These are phyloP conservation scores for Candida ascalaphidarum DNA, from an alignment of 805 yeast genomes.

Conservation along the genomic window DNA sequence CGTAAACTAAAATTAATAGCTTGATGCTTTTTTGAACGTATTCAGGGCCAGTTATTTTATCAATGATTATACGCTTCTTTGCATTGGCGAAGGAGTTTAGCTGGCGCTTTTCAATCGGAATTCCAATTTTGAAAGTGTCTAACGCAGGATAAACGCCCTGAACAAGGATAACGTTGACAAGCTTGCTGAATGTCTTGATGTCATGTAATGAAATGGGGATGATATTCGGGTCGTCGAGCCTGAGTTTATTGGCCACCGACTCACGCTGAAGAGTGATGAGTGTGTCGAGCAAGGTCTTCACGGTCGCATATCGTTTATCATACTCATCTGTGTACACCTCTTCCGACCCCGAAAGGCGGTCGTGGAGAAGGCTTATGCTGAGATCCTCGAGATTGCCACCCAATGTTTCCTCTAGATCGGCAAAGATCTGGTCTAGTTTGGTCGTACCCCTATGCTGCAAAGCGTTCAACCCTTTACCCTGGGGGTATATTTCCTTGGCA, in stretches of 20 bases:
- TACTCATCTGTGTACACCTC: too few relatives aligned
- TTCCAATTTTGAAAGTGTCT: constrained; percentile 44
- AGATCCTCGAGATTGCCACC: constrained; percentile 15
- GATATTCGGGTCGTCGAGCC: constrained; percentile 18
- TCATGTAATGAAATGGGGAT: constrained; percentile 77
- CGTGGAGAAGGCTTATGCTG: constrained; percentile 7
- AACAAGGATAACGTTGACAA: constrained; percentile 56
- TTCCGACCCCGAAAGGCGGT: too few relatives aligned
- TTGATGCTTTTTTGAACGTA: constrained; percentile 5
- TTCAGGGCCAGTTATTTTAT: too few relatives aligned
- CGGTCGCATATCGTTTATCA: too few relatives aligned
- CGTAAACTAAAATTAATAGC: constrained; percentile 20
- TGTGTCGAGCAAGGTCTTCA: too few relatives aligned
- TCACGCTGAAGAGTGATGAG: too few relatives aligned
- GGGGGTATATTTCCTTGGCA: constrained; percentile 22
- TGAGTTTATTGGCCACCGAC: too few relatives aligned
- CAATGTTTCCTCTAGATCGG: constrained; percentile 16
- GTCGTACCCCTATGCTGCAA: constrained; percentile 18
- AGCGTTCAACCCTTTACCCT: constrained; percentile 23
- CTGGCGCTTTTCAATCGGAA: constrained; percentile 55
- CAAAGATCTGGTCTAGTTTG: constrained; percentile 28
- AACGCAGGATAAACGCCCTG: constrained; percentile 66
- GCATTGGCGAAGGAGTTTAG: constrained; percentile 34
- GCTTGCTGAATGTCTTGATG: constrained; percentile 60
- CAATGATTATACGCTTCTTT: too few relatives aligned